Evolutionary conservation across 2,329 filamentous ascomycete genomes (phyloP), one percentile per base, ranked within the genome.

Genomic region (Pseudocercospora fuligena): DNA sequence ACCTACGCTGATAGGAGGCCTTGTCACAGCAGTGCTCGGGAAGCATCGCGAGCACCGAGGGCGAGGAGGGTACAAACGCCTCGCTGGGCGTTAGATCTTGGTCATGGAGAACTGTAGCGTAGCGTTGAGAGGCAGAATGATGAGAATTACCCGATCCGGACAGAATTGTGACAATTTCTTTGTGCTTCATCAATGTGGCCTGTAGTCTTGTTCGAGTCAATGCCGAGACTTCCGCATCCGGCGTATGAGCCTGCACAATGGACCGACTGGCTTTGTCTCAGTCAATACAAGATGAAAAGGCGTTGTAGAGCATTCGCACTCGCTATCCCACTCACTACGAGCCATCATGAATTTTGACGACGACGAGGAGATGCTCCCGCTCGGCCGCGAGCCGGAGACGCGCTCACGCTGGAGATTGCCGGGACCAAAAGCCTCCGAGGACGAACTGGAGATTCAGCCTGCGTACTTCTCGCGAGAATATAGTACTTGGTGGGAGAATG

Each of bases 221-320:
- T 53, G 47, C 27, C 47, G 47, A 53, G 21, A 53, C 12, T 53
- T 53, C 47, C 47, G 47, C 47, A 53, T 53, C 25, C 47, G 47
- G 47, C 11, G 47, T 14, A 8, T 14, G 21, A 27, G 47, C 40
- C 19, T 43, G 21, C 21, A 27, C 21, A 27, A 27, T 23, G 21
- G 47, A 23, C 21, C 27, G 47, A 9, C 11, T 25, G 47, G 21
- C 21, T 27, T 53, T 53, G 21, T 53, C 25, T 53, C 47, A 14
- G 3, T n/a, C 6, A 27, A 27, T 53, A 53, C 47, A 53, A 53
- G 47, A 53, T 43, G 40, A 8, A 27, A 7, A 1, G 9, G 7
- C 21, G 47, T 23, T 14, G 47, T 14, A 27, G 47, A 27, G 21
- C 19, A 53, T 25, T 53, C 47, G 9, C 21, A 27, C 5, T 16